Base-by-base conservation (phyloP, 177 flowering plant species). In the Vitis hybrid region DNA sequence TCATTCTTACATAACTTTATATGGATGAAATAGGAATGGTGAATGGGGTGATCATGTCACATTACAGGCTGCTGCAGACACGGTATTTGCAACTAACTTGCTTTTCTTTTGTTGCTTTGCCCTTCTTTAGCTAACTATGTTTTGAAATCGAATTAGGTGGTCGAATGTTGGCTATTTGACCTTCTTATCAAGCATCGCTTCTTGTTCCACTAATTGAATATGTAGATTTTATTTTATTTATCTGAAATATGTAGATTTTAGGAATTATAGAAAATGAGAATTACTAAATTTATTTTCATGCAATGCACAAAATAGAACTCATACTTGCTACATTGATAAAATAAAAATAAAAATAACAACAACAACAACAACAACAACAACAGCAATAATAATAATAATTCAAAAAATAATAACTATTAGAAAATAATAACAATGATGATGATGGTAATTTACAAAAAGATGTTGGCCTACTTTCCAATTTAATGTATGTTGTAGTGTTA, bases 41-140 rank as follows among this genome's bases (percentile, higher is more conserved):
- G 87, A 84, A 72, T 84, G 87, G 87, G 87, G 87, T 67, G 87
- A 84, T 72, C 87, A 84, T 69, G 87, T 84, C 65, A 84, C 87
- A 18, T 70, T 84, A 73, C 87, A 84, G 71, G 85, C 87, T 62
- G 83, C 83, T 62, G 85, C 87, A 56, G 87, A 84, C 80, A 70
- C 70, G 75, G 87, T 84, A 78, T 35, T 68, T 15, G 6, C 54
- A 52, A 40, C 56, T 60, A 10, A 15, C 51, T 15, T 40, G 11
- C 10, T 4, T 24, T 49, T 2, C 10, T n/a, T 0, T 66, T 15
- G 24, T 56, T 40, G 3, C 60, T 18, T 56, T 30, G 7, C 27
- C 3, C 49, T 6, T 27, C 11, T n/a, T 30, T 24, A 35, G 17
- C 5, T 27, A 13, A 11, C 51, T 17, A 59, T 60, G 40, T 19